phyloP scores from a whole-genome alignment of 2,329 filamentous ascomycete species.

The Aspergillus melleus region DNA sequence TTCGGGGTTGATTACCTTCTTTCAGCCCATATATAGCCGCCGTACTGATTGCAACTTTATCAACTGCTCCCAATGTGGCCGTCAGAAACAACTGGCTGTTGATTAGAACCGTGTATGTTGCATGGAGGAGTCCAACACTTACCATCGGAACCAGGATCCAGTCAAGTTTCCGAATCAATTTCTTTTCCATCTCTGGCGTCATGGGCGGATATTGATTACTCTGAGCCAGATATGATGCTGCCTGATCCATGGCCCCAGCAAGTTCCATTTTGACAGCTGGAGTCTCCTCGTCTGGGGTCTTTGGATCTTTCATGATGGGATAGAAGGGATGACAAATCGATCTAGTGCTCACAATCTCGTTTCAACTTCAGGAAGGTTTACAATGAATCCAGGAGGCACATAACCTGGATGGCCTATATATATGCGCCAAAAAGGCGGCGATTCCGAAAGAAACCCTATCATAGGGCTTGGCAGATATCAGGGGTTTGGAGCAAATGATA shows the following conservation, averaged over 20 bases:
- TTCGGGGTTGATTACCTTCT: not conserved
- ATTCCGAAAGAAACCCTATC: not conserved
- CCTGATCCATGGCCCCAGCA: conserved; percentile 22
- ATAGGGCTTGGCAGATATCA: not conserved
- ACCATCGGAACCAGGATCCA: conserved; percentile 56
- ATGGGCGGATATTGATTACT: conserved; percentile 19
- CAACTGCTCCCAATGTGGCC: conserved; percentile 29
- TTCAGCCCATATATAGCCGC: conserved; percentile 56
- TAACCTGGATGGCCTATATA: not conserved
- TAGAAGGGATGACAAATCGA: not conserved
- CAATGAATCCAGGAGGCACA: not conserved
- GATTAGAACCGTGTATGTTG: not conserved
- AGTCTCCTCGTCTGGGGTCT: not conserved
- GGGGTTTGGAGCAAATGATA: not conserved
- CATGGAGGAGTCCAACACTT: conserved; percentile 28
- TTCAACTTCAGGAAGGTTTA: no score
- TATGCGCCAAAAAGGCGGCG: not conserved
- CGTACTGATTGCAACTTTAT: conserved; percentile 31
- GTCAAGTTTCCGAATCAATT: conserved; percentile 55
- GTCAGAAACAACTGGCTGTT: conserved; percentile 25
- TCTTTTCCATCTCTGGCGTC: conserved; percentile 25
- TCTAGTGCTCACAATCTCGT: not conserved
- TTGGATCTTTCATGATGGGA: not conserved
- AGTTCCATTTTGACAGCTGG: not conserved
- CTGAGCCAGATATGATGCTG: conserved; percentile 27